phyloP scores from a whole-genome alignment of 495 filamentous ascomycete genomes.

The Lichina pygmaea region DNA sequence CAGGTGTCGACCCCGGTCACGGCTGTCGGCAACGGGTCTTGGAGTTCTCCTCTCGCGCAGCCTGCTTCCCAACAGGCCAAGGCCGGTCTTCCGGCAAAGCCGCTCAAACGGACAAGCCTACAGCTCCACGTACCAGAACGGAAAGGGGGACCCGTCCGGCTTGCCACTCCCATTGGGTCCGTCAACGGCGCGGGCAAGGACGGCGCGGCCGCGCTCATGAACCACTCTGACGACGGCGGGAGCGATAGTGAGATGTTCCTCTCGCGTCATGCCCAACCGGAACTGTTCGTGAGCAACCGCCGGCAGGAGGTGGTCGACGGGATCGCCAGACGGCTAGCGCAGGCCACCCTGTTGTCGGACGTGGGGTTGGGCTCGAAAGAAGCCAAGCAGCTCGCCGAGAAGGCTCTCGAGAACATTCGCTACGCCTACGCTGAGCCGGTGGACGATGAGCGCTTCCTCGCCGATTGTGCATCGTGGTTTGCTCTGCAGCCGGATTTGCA shows the following conservation, averaged over 20 bases:
- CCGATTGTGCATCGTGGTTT: background rate
- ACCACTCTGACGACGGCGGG: slow-evolving; percentile 1
- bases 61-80: background rate
- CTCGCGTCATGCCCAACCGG: background rate
- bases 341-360: no score
- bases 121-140: slow-evolving; percentile 2
- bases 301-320: background rate
- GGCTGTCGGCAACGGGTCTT: background rate
- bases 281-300: background rate
- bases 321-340: background rate
- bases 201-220: background rate
- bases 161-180: slow-evolving; percentile 1
- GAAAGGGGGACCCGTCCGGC: background rate
- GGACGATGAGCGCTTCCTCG: slow-evolving; percentile 1
- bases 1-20: slow-evolving; percentile 6
- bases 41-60: background rate
- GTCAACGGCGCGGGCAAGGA: background rate
- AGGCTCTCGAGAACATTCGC: background rate
- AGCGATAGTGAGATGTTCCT: background rate
- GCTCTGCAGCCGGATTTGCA: background rate
- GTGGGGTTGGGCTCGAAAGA: background rate
- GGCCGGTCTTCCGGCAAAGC: background rate
- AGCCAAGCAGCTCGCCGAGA: slow-evolving; percentile 1
- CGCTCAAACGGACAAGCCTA: background rate
- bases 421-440: background rate